Base-by-base conservation (phyloP, 495 filamentous ascomycete genomes). In the Podospora anserina region DNA sequence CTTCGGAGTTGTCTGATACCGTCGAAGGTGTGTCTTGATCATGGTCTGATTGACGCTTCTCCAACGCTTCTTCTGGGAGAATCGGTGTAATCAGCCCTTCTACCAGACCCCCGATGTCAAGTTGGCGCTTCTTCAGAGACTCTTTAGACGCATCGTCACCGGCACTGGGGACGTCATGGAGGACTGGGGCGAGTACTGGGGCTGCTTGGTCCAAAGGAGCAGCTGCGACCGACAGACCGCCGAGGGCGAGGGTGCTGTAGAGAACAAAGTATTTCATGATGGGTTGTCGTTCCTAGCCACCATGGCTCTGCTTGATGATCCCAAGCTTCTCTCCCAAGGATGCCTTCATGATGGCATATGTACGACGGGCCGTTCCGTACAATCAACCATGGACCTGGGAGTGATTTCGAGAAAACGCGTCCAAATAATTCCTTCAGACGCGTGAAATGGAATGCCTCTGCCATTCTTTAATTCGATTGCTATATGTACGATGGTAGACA, bases 221-320 rank as follows among this genome's bases (percentile, higher is more conserved):
- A n/a, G 59, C 20, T 20, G 62, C 30, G 28, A 61, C 66, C 55
- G 66, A 44, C 32, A 68, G 28, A 19, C 66, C 66, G 18, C 15
- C 56, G 9, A 71, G 59, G 13, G 61, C 30, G 32, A 71, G n/a
- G 23, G 63, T 32, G 7, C 54, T 59, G 16, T 15, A 53, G 6
- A 66, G 26, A 54, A 59, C 5, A 11, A 68, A 19, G 39, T 19
- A 58, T 65, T 64, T 68, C 63, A 71, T 68, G 39, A 49, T 58
- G 55, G 23, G 23, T 23, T 20, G 58, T 68, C 61, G 63, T 13
- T 44, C 23, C 53, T 44, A 63, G 63, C 66, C 66, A n/a, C 56
- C 34, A 28, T 44, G 66, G 34, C 66, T 32, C n/a, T 68, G 65
- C 26, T 63, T 13, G 39, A n/a, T 20, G 49, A 28, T 6, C 18